phyloP scores from a whole-genome alignment of 495 filamentous ascomycete genomes.

The Massariosphaeria phaeospora region DNA sequence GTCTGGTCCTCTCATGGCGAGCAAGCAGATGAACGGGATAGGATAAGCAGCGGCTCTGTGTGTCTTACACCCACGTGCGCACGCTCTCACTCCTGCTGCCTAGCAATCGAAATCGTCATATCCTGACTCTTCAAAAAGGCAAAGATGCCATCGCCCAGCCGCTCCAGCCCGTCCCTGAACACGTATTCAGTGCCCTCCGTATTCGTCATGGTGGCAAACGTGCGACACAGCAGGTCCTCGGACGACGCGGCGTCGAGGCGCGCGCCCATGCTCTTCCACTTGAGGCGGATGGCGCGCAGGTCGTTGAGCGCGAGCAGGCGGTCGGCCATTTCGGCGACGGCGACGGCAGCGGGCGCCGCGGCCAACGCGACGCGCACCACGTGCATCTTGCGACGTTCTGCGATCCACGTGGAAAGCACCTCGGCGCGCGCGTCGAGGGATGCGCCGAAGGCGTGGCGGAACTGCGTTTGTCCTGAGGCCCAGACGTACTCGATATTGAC shows the following conservation, averaged over 20 bases:
- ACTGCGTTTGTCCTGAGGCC: background rate
- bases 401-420: conserved; percentile 17
- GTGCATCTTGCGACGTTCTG: conserved; percentile 17
- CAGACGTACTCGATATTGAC: conserved; percentile 12
- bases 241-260: background rate
- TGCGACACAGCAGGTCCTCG: conserved; percentile 21
- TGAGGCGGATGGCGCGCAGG: conserved; percentile 16
- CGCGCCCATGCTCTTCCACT: conserved; percentile 21
- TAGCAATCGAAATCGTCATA: conserved; percentile 23
- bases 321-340: conserved; percentile 15
- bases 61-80: no score
- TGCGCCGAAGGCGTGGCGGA: background rate
- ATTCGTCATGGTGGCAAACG: conserved; percentile 17
- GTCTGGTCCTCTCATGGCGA: no score
- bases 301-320: conserved; percentile 23
- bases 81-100: no score
- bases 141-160: conserved; percentile 11
- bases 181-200: conserved; percentile 23
- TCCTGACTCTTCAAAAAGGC: conserved; percentile 18
- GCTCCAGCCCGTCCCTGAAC: conserved; percentile 16
- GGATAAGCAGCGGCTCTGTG: no score
- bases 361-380: conserved; percentile 1
- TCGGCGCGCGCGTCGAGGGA: conserved; percentile 4
- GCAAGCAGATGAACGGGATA: no score
- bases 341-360: conserved; percentile 1